These are phyloP conservation scores for Tricholoma hemisulphureum DNA, from an alignment of 768 basidiomycete species.

Conservation along the genomic window DNA sequence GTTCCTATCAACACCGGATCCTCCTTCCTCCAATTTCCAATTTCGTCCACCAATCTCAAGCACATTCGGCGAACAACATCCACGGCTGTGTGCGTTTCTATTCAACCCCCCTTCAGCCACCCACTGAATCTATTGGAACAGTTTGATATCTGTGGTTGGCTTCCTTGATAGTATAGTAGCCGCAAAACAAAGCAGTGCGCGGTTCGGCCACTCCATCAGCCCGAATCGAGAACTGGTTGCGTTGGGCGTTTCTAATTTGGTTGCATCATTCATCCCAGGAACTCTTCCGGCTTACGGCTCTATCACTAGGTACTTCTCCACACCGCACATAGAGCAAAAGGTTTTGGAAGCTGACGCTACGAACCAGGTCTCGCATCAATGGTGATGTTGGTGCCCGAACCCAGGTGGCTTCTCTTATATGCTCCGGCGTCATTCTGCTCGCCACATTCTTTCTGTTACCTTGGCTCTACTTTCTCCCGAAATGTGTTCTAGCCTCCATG, in stretches of 20 bases:
- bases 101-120: neutral
- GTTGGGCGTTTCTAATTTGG: constrained; percentile 80
- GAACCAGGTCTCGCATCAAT: constrained; percentile 76
- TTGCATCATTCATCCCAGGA: constrained; percentile 79
- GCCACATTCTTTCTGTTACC: constrained; percentile 90
- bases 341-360: neutral
- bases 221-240: constrained; percentile 97
- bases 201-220: constrained; percentile 84
- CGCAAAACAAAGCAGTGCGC: constrained; percentile 86
- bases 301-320: constrained; percentile 68
- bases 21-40: constrained; percentile 72
- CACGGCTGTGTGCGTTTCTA: constrained; percentile 64
- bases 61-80: constrained; percentile 80
- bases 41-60: constrained; percentile 55
- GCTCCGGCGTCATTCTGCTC: constrained; percentile 70
- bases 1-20: constrained; percentile 62
- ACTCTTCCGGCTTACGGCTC: constrained; percentile 91
- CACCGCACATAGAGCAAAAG: constrained; percentile 6
- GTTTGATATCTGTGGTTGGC: constrained; percentile 79
- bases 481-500: constrained; percentile 88
- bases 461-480: constrained; percentile 82
- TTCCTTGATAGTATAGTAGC: constrained; percentile 95
- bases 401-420: constrained; percentile 85
- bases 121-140: constrained; percentile 23
- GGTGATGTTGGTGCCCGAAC: constrained; percentile 86